These are phyloP conservation scores for Fusarium papillatum DNA, from an alignment of 2,329 filamentous ascomycete genomes.

Conservation along the genomic window DNA sequence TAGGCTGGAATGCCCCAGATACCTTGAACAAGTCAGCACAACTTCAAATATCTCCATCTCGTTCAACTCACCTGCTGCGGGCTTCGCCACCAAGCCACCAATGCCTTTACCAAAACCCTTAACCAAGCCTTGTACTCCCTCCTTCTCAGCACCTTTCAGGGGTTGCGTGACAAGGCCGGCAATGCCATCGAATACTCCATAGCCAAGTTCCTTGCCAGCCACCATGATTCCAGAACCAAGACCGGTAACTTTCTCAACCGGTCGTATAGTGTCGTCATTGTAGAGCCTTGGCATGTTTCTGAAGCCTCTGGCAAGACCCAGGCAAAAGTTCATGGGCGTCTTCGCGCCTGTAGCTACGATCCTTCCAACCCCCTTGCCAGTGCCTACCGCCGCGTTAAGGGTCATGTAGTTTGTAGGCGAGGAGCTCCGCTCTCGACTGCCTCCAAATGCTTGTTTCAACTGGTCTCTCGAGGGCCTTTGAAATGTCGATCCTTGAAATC, in stretches of 20 bases:
- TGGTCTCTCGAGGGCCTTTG: slow-evolving; percentile 33
- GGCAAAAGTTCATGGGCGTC: slow-evolving; percentile 86
- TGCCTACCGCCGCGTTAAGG: slow-evolving; percentile 73
- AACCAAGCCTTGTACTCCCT: slow-evolving; percentile 71
- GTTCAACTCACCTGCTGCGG: slow-evolving; percentile 75
- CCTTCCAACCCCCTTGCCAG: slow-evolving; percentile 77
- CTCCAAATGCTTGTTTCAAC: slow-evolving; percentile 28
- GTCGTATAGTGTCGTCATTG: slow-evolving; percentile 84
- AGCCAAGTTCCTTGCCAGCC: slow-evolving; percentile 83
- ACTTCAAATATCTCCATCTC: neutral
- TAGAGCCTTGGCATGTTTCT: slow-evolving; percentile 90
- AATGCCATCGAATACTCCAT: slow-evolving; percentile 85
- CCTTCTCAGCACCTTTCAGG: slow-evolving; percentile 67
- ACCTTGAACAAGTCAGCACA: slow-evolving; percentile 50
- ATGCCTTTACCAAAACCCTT: slow-evolving; percentile 89
- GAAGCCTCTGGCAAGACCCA: slow-evolving; percentile 88
- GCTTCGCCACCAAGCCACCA: slow-evolving; percentile 85
- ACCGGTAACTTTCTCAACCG: slow-evolving; percentile 83
- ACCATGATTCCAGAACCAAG: slow-evolving; percentile 82
- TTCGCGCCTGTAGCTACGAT: slow-evolving; percentile 83
- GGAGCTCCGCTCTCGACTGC: slow-evolving; percentile 25
- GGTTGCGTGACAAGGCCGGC: slow-evolving; percentile 87
- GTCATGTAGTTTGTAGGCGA: slow-evolving; percentile 43
- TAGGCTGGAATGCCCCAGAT: slow-evolving; percentile 84
- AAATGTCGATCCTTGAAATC: slow-evolving; percentile 17